Base-by-base conservation (phyloP, 2,329 filamentous ascomycete genomes). In the Allantophomopsis cytisporea region DNA sequence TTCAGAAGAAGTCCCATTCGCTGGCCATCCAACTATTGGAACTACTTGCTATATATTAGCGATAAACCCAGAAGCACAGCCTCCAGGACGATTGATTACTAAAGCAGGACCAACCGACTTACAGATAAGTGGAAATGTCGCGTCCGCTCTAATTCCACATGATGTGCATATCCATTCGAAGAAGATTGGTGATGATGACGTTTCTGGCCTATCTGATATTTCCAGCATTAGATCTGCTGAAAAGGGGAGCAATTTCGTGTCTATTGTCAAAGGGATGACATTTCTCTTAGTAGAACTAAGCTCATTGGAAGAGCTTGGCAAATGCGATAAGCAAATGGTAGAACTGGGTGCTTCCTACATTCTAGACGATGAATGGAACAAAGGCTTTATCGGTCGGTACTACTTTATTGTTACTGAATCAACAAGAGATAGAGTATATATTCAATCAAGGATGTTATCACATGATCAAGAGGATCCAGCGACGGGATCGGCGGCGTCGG, bases 191-290 rank as follows among this genome's bases (percentile, higher is more conserved):
- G 49, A 40, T 44, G 43, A 12, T 47, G 54, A 15, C 37, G 17
- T 35, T 18, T 39, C n/a, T 18, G 37, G 48, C 14, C 53, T 63
- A 11, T 53, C 56, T 16, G 14, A 44, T 7, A 51, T 58, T 20
- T 34, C 45, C 0, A 44, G 43, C 4, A 53, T 65, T 36, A 51
- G 53, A 16, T 39, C 53, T n/a, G 60, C 61, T 2, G 67, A 69
- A 50, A 51, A 62, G 14, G 45, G 47, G 5, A 66, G 70, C 2
- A 71, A 72, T 5, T 52, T 75, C 14, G 68, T 78, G 42, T 76
- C 71, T 47, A 72, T 86, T 37, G 80, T 86, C 31, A 73, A 73
- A 37, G 83, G 82, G 38, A 80, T 88, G 77, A 74, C 73, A 1
- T 86, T 86, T 56, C 56, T 74, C 13, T 68, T 84, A 21, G 62